phyloP scores from a whole-genome alignment of 495 filamentous ascomycete genomes.

The Podospora fimiseda region DNA sequence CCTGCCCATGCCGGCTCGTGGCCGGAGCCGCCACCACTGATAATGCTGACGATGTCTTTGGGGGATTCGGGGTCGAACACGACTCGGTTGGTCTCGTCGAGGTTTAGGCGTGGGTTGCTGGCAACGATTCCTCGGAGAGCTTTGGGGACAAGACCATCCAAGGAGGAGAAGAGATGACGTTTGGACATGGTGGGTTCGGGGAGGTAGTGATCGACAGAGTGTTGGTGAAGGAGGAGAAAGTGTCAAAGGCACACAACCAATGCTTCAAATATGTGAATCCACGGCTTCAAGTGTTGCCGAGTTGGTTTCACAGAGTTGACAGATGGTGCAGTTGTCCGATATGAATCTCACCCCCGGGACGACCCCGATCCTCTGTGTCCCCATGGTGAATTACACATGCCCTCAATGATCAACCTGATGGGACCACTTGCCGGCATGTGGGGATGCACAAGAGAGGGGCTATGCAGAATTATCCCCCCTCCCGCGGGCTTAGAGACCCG shows the following conservation, averaged over 20 bases:
- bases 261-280: too few relatives aligned
- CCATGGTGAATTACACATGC: background rate
- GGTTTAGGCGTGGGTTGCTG: constrained; percentile 50
- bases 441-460: constrained; percentile 20
- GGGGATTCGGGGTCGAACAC: constrained; percentile 50
- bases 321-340: background rate
- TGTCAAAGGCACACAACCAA: too few relatives aligned
- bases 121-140: constrained; percentile 49
- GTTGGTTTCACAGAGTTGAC: too few relatives aligned
- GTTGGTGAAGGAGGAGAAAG: background rate
- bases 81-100: constrained; percentile 51
- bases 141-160: constrained; percentile 49
- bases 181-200: constrained; percentile 46
- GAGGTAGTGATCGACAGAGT: too few relatives aligned
- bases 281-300: too few relatives aligned
- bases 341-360: constrained; percentile 2
- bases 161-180: constrained; percentile 39
- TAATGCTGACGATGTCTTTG: constrained; percentile 48
- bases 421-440: constrained; percentile 19
- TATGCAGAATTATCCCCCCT: constrained; percentile 15
- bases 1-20: constrained; percentile 61
- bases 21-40: constrained; percentile 55
- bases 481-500: constrained; percentile 4
- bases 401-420: constrained; percentile 13
- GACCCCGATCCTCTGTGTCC: background rate